A percentile compares a stretch with the other conserved stretches of the same genome.
Conservation (phyloP, 2,329 filamentous ascomycete species). For the Colletotrichum cereale region DNA sequence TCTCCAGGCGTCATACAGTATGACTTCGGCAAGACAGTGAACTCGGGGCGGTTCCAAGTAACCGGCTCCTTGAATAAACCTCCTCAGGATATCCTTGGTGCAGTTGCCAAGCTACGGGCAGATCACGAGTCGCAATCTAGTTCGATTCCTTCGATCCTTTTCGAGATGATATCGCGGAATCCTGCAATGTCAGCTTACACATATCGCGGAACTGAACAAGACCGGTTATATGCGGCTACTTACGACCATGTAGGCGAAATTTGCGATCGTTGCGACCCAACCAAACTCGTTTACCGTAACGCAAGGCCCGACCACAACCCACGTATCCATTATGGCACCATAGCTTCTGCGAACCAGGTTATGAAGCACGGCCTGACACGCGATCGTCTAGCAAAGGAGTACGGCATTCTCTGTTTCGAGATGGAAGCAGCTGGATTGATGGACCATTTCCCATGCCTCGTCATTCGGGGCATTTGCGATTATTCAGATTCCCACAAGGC, state of each 20-base stretch:
- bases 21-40: background rate
- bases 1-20: slow-evolving; percentile 34
- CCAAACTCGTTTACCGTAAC: background rate
- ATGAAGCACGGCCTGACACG: slow-evolving; percentile 45
- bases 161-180: background rate
- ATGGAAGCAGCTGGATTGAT: background rate
- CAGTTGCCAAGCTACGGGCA: background rate
- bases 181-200: background rate
- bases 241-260: slow-evolving; percentile 3
- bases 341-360: slow-evolving; percentile 23
- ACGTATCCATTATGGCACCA: slow-evolving; percentile 31
- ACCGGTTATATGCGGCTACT: background rate
- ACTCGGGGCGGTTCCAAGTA: background rate
- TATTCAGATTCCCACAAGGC: slow-evolving; percentile 54
- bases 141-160: background rate
- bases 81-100: background rate
- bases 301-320: background rate
- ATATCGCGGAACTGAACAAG: background rate
- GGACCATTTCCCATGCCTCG: slow-evolving; percentile 45
- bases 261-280: background rate
- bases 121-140: background rate
- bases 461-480: slow-evolving; percentile 53
- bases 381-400: background rate
- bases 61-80: background rate
- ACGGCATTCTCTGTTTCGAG: background rate